Evolutionary conservation across 2,329 filamentous ascomycete genomes (phyloP).

Genomic region (Epichloe hybrida): DNA sequence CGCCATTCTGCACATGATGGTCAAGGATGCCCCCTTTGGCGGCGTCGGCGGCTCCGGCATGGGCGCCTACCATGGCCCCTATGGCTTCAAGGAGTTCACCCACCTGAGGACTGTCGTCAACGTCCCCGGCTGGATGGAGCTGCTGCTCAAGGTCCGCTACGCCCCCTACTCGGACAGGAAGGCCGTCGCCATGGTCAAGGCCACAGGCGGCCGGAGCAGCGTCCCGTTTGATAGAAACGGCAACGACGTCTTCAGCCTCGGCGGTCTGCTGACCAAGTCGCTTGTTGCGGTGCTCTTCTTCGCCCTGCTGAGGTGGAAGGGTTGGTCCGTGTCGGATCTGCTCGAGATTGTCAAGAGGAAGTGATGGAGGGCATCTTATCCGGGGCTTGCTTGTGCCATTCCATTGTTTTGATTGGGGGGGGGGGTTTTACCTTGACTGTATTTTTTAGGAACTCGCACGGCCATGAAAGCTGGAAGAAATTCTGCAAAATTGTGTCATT

Average conservation of each 20-base stretch:
- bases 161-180: slow-evolving; percentile 11
- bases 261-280: slow-evolving; percentile 4
- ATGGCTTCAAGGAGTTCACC: slow-evolving; percentile 24
- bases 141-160: slow-evolving; percentile 9
- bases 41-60: slow-evolving; percentile 30
- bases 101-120: slow-evolving; percentile 13
- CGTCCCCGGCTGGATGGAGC: slow-evolving; percentile 8
- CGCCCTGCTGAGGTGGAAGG: slow-evolving; percentile 4
- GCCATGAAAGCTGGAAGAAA: too few species aligned
- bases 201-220: slow-evolving; percentile 1
- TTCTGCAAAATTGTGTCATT: too few species aligned
- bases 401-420: background rate
- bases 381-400: background rate
- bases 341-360: background rate
- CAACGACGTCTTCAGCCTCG: slow-evolving; percentile 1
- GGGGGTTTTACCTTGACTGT: too few species aligned
- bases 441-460: too few species aligned
- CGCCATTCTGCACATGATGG: slow-evolving; percentile 22
- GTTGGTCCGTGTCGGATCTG: slow-evolving; percentile 2
- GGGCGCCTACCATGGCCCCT: slow-evolving; percentile 29
- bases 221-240: slow-evolving; percentile 7
- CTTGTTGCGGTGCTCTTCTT: slow-evolving; percentile 2
- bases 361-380: background rate
- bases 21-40: slow-evolving; percentile 29
- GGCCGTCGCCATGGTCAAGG: slow-evolving; percentile 4